Evolutionary conservation across 345 rosid species (phyloP).

Genomic region (Lumnitzera racemosa): DNA sequence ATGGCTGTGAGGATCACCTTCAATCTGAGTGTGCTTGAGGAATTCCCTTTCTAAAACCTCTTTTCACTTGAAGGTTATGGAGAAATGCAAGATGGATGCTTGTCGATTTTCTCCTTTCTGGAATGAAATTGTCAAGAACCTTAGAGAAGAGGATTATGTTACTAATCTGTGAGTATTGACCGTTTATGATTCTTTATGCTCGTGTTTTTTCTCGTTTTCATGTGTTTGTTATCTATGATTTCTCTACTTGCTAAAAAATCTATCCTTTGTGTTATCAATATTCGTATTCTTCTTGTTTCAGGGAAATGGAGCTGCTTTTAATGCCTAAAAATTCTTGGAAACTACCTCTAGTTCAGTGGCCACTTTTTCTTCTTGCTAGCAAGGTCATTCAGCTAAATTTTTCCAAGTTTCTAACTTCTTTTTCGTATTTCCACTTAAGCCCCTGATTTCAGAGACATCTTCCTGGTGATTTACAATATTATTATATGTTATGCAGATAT

Average conservation of each 20-base stretch:
- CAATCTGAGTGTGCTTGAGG: no score
- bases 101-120: conserved; percentile 86
- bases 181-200: not conserved
- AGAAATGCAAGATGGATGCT: conserved; percentile 67
- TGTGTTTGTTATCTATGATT: not conserved
- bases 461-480: not conserved
- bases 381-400: conserved; percentile 41
- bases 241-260: no score
- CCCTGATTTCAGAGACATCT: no score
- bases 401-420: not conserved
- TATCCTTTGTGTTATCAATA: no score
- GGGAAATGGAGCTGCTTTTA: conserved; percentile 88
- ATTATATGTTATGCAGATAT: conserved; percentile 39
- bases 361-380: conserved; percentile 98
- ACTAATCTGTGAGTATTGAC: conserved; percentile 57
- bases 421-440: no score
- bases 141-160: conserved; percentile 92
- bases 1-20: no score
- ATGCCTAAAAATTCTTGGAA: conserved; percentile 92
- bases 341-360: conserved; percentile 87
- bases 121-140: conserved; percentile 82
- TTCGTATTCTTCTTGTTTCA: conserved; percentile 13
- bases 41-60: not conserved
- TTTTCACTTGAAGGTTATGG: conserved; percentile 34
- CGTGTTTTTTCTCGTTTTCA: conserved; percentile 3